phyloP scores from a whole-genome alignment of 352 stramenopile species.

The Phytopythium delawarense region DNA sequence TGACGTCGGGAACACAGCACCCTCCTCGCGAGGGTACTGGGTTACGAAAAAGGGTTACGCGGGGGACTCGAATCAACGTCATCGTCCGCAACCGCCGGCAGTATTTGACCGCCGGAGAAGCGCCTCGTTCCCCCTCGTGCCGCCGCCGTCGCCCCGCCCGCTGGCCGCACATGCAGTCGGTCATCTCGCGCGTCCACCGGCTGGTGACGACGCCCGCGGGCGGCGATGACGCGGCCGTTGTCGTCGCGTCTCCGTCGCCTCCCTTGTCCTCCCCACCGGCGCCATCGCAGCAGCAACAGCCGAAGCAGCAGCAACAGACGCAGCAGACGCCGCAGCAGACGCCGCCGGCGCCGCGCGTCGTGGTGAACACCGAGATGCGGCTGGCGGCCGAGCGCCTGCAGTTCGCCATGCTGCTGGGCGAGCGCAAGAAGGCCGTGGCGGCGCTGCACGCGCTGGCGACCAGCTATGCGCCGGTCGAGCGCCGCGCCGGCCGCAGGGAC shows the following conservation, averaged over 20 bases:
- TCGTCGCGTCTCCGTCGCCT: no score
- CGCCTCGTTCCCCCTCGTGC: background rate
- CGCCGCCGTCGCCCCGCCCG: background rate
- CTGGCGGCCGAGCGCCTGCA: conserved; percentile 62
- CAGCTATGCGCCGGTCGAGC: conserved; percentile 10
- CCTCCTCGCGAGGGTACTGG: no score
- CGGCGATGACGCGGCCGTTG: background rate
- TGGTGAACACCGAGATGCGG: conserved; percentile 27
- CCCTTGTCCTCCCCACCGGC: background rate
- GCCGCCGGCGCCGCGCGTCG: background rate
- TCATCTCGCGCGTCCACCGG: conserved; percentile 68
- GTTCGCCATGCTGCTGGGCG: conserved; percentile 66
- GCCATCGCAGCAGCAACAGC: background rate
- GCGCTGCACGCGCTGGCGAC: conserved; percentile 41
- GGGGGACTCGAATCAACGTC: no score
- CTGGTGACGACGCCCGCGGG: conserved; percentile 40
- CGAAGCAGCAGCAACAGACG: background rate
- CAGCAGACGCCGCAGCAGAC: background rate
- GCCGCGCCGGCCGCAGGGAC: background rate
- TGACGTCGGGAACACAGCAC: no score
- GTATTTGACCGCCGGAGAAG: background rate
- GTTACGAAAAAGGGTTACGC: no score
- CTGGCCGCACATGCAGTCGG: conserved; percentile 40
- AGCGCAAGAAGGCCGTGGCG: conserved; percentile 60
- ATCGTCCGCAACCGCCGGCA: no score